Conservation (phyloP, 2,329 filamentous ascomycete genomes). For the Byssochlamys sp. region DNA sequence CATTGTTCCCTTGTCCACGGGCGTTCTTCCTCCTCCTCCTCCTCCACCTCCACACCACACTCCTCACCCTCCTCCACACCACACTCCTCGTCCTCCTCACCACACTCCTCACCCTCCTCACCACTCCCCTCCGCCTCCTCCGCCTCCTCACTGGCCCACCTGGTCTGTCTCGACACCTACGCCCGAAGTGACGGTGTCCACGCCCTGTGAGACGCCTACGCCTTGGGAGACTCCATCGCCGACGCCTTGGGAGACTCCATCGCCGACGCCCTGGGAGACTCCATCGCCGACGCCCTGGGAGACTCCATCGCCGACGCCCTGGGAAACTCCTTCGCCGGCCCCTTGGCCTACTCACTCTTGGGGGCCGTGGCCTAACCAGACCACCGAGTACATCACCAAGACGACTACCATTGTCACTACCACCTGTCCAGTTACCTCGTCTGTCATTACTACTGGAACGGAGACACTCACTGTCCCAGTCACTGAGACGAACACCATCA, state of each 20-base stretch:
- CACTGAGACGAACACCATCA: slow-evolving; percentile 5
- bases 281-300: neutral
- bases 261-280: neutral
- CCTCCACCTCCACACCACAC: no score
- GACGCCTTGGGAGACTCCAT: neutral
- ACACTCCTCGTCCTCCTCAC: no score
- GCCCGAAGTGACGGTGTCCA: neutral
- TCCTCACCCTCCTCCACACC: no score
- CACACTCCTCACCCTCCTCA: no score
- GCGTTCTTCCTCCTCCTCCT: neutral
- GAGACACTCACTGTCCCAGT: slow-evolving; percentile 7
- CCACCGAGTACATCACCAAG: neutral
- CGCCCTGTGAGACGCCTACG: neutral
- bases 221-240: neutral
- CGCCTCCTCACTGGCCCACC: neutral
- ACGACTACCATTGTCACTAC: slow-evolving; percentile 1
- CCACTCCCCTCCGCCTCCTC: no score
- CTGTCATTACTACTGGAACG: slow-evolving; percentile 7
- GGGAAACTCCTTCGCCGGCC: neutral
- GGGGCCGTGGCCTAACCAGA: slow-evolving; percentile 2
- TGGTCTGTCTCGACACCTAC: neutral
- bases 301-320: neutral
- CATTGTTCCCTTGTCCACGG: neutral
- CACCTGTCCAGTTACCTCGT: slow-evolving; percentile 1
- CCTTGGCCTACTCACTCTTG: slow-evolving; percentile 5